Percentiles rank a stretch among this genome's conserved stretches.
Conservation (phyloP, 768 basidiomycete genomes). For the Mycena kentingensis region DNA sequence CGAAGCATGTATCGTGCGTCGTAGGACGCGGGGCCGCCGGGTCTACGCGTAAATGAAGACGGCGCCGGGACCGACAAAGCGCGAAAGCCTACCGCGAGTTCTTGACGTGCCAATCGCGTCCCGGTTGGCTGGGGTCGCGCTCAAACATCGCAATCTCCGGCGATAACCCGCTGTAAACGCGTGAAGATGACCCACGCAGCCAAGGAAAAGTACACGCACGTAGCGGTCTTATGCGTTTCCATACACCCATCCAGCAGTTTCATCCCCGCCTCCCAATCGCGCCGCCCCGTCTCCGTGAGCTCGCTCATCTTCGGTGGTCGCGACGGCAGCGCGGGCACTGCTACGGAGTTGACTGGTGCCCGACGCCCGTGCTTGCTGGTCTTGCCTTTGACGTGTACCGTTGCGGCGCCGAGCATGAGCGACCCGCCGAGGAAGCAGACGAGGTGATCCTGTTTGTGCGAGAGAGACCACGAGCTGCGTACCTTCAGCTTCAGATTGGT, state of each 20-base stretch:
- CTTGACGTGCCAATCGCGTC: conserved; percentile 73
- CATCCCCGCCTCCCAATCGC: conserved; percentile 67
- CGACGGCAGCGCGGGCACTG: conserved; percentile 34
- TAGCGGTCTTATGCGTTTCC: conserved; percentile 63
- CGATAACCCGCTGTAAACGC: conserved; percentile 51
- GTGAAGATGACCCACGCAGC: neutral
- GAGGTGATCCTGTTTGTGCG: conserved; percentile 77
- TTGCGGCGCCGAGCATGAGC: too few relatives aligned
- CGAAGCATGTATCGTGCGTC: conserved; percentile 28
- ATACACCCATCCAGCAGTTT: conserved; percentile 73
- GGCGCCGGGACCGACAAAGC: neutral
- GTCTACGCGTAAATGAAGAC: conserved; percentile 10
- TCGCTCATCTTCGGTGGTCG: conserved; percentile 53
- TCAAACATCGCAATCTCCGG: conserved; percentile 73
- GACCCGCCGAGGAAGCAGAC: conserved; percentile 82
- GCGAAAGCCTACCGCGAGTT: conserved; percentile 41
- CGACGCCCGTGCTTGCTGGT: too few relatives aligned
- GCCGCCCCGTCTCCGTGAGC: conserved; percentile 46
- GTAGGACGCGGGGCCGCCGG: conserved; percentile 23
- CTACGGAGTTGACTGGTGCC: too few relatives aligned
- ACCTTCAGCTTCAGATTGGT: conserved; percentile 1
- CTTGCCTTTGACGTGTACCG: conserved; percentile 74
- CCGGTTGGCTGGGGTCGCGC: conserved; percentile 35
- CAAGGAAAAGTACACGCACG: conserved; percentile 40
- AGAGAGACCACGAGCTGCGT: conserved; percentile 52